Base-by-base conservation (phyloP, 352 stramenopile genomes). In the Globisporangium apiculatum region DNA sequence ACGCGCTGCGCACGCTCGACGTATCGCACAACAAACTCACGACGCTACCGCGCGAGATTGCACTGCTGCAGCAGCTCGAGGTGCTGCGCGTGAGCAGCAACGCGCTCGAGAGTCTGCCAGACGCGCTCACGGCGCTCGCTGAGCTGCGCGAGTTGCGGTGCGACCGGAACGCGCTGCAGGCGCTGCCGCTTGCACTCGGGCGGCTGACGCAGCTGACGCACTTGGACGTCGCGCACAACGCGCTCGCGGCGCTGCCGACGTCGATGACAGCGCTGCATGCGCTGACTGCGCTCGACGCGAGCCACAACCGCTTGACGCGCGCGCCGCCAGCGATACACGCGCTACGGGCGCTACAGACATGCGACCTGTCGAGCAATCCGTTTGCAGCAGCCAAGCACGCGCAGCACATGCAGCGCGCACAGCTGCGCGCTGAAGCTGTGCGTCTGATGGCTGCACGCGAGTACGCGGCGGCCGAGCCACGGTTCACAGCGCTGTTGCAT, bases 291-390 rank as follows among this genome's bases (percentile, higher is more conserved):
- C 53, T 91, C 0, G 54, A 74, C 43, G 73, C 69, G 10, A 79
- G 66, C 48, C 64, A 83, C 57, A 91, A 91, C 52, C 43, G 61
- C 15, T 59, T 91, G 40, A 40, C 45, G 5, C 17, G 51, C 4
- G 37, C 48, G 12, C 76, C 81, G 6, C 61, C 78, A 18, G 68
- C 60, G 9, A 42, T 76, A 9, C 51, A 52, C 24, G 43, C 63
- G 12, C 17, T 42, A 11, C 38, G 66, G 10, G 49, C 56, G 17
- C 35, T 43, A 14, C 83, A 69, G 51, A 83, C 72, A 49, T 69
- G 75, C 36, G 76, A 88, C 24, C 67, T 83, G 48, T 86, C 75
- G 15, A 87, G 85, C 56, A 91, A 91, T 49, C 76, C 75, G 31
- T 89, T 91, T 50, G 48, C 56, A 36, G 50, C 4, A 7, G 59